Conservation (phyloP, 306 rosid species). For the Cicer bijugum region DNA sequence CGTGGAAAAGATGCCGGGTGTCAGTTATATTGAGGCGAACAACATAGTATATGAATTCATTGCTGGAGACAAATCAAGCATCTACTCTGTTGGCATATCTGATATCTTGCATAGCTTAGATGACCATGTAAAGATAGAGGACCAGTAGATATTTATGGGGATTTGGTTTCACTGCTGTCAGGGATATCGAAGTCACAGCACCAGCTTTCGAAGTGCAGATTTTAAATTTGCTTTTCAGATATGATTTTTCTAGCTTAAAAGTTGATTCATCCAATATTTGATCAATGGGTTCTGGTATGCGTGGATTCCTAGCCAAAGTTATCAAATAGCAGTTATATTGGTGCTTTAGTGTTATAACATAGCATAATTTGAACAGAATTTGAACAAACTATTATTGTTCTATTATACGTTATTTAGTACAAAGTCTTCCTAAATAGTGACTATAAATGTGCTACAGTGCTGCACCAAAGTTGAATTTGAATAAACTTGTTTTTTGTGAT, state of each 20-base stretch:
- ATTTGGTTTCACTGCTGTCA: not conserved
- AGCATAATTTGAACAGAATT: no score
- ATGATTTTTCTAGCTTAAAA: not conserved
- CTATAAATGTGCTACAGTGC: no score
- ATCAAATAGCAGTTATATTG: no score
- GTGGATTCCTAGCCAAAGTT: not conserved
- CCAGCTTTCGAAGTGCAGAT: not conserved
- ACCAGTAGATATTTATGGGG: slow-evolving; percentile 20
- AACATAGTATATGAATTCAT: slow-evolving; percentile 65
- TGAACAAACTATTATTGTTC: no score
- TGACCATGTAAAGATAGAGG: slow-evolving; percentile 45
- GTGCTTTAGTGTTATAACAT: no score
- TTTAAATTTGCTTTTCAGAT: not conserved
- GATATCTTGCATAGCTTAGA: slow-evolving; percentile 52
- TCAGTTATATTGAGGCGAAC: slow-evolving; percentile 67
- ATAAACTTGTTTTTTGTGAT: no score
- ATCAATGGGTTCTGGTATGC: not conserved
- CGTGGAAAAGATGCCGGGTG: slow-evolving; percentile 61
- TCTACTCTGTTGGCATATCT: slow-evolving; percentile 47
- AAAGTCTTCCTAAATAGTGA: no score
- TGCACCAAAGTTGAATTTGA: no score
- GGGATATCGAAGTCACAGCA: not conserved
- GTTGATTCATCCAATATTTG: not conserved
- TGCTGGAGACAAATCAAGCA: slow-evolving; percentile 63
- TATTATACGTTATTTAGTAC: no score